Base-by-base conservation (phyloP, 169 alveolate genomes). In the Theileria sp. region DNA sequence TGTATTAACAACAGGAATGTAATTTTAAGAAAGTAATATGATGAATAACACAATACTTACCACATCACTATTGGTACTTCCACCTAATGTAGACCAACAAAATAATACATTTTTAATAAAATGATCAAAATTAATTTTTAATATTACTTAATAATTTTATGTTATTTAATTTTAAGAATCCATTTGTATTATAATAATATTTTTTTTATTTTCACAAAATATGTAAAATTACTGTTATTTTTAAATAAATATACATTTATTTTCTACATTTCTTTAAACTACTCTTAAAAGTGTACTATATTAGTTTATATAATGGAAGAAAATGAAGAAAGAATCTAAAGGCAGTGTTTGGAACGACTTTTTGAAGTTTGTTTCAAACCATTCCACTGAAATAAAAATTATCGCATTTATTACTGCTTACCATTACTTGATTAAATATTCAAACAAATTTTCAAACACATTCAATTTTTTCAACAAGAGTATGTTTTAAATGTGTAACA, bases 351-450 rank as follows among this genome's bases (percentile, higher is more conserved):
- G 67, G 67, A 58, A 25, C 8, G n/a, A 25, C 36, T 17, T 58
- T 58, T 58, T 58, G 67, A 25, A 25, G 5, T 58, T 58, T 58
- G 5, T 58, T 58, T 58, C 26, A 19, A 25, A 58, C 15, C 34
- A 58, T 58, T 21, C 36, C 10, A 58, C 26, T 8, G 67, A 58
- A 21, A 21, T 58, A 21, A 58, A 58, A 25, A 58, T 58, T 17
- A 58, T 58, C 67, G 67, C 67, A 58, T 58, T 58, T 58, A 58
- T 58, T n/a, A 25, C 67, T 21, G 67, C 67, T 15, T 58, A 58
- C 26, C 67, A 58, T 17, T 58, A 58, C 8, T 58, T 58, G 28
- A 5, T 21, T 21, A 58, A 58, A 25, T 58, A 58, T 28, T 19
- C 67, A 2, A 21, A n/a, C 34, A 58, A 58, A 25, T 44, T 44